These are phyloP conservation scores for Quercus tomentella DNA, from an alignment of 331 rosid genomes.

Conservation along the genomic window DNA sequence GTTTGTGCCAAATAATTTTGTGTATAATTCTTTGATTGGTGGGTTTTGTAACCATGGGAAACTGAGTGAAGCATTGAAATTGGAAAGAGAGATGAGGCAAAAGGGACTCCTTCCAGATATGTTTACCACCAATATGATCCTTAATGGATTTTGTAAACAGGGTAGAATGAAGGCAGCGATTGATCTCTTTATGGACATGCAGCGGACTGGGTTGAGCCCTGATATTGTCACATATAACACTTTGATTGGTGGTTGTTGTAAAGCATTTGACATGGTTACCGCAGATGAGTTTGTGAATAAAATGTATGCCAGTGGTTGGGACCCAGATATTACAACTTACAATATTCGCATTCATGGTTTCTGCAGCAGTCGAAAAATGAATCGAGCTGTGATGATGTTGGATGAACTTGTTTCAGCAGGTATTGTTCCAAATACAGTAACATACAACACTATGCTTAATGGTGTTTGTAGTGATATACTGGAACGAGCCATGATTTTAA, in stretches of 20 bases:
- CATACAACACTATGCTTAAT: conserved; percentile 70
- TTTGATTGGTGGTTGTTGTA: conserved; percentile 75
- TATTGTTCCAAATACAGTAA: conserved; percentile 65
- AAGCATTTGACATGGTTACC: conserved; percentile 64
- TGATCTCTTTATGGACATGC: conserved; percentile 54
- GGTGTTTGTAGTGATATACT: conserved; percentile 63
- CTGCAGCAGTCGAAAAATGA: conserved; percentile 48
- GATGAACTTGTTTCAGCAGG: conserved; percentile 73
- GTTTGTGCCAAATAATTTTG: conserved; percentile 77
- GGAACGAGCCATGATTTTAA: conserved; percentile 69
- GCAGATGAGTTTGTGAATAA: conserved; percentile 55
- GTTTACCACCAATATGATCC: conserved; percentile 71
- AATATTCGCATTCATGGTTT: conserved; percentile 66
- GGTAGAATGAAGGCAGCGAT: conserved; percentile 70
- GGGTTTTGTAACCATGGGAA: conserved; percentile 61
- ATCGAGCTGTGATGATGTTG: conserved; percentile 53
- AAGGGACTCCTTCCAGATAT: conserved; percentile 75
- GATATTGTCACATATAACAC: conserved; percentile 76
- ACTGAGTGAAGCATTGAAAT: conserved; percentile 56
- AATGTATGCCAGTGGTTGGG: conserved; percentile 57
- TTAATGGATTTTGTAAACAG: conserved; percentile 68
- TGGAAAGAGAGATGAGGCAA: conserved; percentile 71
- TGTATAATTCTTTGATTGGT: conserved; percentile 75
- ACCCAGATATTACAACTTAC: conserved; percentile 78
- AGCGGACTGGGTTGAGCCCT: conserved; percentile 55